Conservation (phyloP, 345 rosid species). For the Populus ilicifolia region DNA sequence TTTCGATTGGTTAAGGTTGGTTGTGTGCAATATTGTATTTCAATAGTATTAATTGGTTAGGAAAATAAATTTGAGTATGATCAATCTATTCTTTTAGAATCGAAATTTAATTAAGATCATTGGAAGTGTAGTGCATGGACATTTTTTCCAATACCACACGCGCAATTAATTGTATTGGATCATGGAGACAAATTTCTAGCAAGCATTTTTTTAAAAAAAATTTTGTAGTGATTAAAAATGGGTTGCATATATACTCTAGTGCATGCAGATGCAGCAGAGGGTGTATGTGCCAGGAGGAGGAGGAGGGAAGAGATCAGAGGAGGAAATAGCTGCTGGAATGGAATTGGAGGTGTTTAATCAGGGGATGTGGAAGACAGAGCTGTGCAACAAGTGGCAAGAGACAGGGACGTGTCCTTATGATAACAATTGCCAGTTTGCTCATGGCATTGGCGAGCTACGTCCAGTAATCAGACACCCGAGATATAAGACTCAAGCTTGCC, state of each 20-base stretch:
- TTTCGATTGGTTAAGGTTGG: background rate
- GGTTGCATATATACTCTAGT: background rate
- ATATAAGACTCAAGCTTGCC: conserved; percentile 21
- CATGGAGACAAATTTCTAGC: background rate
- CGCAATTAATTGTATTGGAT: background rate
- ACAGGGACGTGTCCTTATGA: conserved; percentile 16
- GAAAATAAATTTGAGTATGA: background rate
- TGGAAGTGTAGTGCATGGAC: no score
- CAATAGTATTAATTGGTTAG: background rate
- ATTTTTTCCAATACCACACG: no score
- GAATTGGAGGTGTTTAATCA: conserved; percentile 16
- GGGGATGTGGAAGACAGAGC: conserved; percentile 26
- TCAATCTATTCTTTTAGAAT: background rate
- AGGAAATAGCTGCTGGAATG: background rate
- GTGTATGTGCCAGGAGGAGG: conserved; percentile 22
- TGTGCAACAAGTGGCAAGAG: conserved; percentile 28
- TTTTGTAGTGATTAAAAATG: background rate
- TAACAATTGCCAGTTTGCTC: conserved; percentile 17
- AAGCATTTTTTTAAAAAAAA: background rate
- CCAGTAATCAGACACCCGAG: conserved; percentile 22
- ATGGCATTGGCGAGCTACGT: conserved; percentile 19
- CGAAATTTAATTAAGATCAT: background rate
- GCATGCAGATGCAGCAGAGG: conserved; percentile 25
- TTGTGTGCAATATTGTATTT: background rate
- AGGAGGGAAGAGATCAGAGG: background rate